phyloP scores from a whole-genome alignment of 768 basidiomycete species.

The Tephrocybe sp. region DNA sequence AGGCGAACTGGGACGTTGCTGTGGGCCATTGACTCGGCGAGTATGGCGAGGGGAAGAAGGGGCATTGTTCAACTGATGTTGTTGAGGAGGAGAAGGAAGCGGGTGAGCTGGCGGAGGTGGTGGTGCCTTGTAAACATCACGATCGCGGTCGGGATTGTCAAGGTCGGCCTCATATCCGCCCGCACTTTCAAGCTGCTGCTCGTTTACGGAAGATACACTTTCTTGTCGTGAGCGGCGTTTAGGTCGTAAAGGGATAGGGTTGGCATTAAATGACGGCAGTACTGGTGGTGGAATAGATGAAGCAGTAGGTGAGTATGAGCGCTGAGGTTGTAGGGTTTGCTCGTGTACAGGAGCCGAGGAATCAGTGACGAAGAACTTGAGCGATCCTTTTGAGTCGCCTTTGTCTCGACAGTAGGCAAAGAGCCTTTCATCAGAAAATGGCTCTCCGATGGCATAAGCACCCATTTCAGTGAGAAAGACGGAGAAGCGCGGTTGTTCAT shows the following conservation, averaged over 20 bases:
- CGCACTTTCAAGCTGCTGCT: constrained; percentile 50
- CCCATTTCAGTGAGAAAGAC: constrained; percentile 91
- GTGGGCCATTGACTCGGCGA: constrained; percentile 35
- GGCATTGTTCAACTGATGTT: constrained; percentile 20
- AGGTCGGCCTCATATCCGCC: constrained; percentile 76
- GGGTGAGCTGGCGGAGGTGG: constrained; percentile 39
- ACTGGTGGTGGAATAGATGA: constrained; percentile 29
- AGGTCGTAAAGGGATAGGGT: constrained; percentile 48
- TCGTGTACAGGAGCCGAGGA: constrained; percentile 63
- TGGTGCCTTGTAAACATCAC: constrained; percentile 41
- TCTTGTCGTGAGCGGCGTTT: constrained; percentile 58
- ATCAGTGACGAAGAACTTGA: constrained; percentile 83
- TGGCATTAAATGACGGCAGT: constrained; percentile 38
- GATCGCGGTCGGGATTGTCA: constrained; percentile 58
- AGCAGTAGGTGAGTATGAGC: constrained; percentile 33
- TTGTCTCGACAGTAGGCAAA: constrained; percentile 68
- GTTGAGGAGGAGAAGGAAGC: constrained; percentile 24
- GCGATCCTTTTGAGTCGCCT: constrained; percentile 76
- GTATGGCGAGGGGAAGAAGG: constrained; percentile 39
- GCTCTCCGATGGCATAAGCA: constrained; percentile 69
- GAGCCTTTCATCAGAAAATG: constrained; percentile 69
- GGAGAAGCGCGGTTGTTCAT: constrained; percentile 66
- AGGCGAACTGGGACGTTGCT: constrained; percentile 36
- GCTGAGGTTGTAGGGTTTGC: constrained; percentile 34
- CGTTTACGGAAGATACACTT: constrained; percentile 72